phyloP scores from a whole-genome alignment of 306 rosid species.

The Dalbergia cultrata region DNA sequence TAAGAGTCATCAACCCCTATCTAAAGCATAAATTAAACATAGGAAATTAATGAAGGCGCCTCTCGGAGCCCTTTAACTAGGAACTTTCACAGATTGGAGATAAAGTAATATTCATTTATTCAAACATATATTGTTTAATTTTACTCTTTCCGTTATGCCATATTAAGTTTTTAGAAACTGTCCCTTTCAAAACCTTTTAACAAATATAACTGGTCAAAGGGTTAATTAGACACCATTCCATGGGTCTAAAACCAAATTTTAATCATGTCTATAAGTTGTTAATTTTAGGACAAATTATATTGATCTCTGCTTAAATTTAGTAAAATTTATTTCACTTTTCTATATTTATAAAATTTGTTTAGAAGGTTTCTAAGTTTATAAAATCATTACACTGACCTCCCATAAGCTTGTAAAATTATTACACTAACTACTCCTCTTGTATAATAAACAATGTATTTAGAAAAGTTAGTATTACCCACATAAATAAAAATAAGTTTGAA shows the following conservation, averaged over 20 bases:
- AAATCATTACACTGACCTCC: no score
- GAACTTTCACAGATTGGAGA: not conserved
- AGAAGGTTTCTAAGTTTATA: no score
- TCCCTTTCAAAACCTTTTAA: slow-evolving; percentile 10
- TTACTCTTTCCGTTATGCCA: not conserved
- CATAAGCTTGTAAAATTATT: no score
- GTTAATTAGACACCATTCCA: slow-evolving; percentile 19
- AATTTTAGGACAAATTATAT: not conserved
- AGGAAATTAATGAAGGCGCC: slow-evolving; percentile 11
- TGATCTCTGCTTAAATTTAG: no score
- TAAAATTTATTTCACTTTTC: no score
- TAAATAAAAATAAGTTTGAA: no score
- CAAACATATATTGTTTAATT: not conserved
- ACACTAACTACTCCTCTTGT: no score
- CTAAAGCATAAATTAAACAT: slow-evolving; percentile 15
- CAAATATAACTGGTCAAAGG: slow-evolving; percentile 16
- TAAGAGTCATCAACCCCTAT: slow-evolving; percentile 37
- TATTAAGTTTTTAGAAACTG: not conserved
- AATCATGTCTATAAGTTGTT: not conserved
- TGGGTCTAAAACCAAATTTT: slow-evolving; percentile 5
- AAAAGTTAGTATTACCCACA: no score
- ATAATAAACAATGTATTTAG: no score
- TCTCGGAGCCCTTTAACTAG: not conserved
- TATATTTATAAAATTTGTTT: no score
- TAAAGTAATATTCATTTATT: not conserved